A percentile compares a stretch with the other conserved stretches of the same genome.
phyloP scores from a whole-genome alignment of 805 yeast genomes.

The Ogataea pini region DNA sequence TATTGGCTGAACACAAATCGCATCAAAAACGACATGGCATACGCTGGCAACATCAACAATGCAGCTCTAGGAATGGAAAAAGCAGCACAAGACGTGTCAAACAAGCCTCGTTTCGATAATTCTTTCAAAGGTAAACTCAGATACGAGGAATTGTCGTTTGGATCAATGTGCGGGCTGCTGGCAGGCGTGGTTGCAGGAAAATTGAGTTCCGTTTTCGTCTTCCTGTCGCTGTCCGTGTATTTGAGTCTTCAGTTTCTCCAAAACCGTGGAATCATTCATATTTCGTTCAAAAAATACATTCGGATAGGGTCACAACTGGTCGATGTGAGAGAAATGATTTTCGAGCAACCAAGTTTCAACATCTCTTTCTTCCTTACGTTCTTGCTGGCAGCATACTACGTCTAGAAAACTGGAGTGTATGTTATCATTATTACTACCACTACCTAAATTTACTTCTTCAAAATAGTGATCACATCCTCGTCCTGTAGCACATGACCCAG shows the following conservation, averaged over 20 bases:
- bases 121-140: conserved; percentile 50
- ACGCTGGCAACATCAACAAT: conserved; percentile 15
- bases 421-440: not conserved
- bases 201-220: conserved; percentile 53
- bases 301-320: conserved; percentile 40
- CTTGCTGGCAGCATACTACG: conserved; percentile 59
- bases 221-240: conserved; percentile 47
- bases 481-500: conserved; percentile 80
- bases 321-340: conserved; percentile 51
- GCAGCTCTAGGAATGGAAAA: conserved; percentile 13
- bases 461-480: conserved; percentile 95
- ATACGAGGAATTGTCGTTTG: conserved; percentile 63
- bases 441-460: conserved; percentile 54
- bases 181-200: conserved; percentile 64
- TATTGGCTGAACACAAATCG: conserved; percentile 22
- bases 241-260: conserved; percentile 54
- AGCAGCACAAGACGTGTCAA: conserved; percentile 13
- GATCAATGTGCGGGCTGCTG: conserved; percentile 61
- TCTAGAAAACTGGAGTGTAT: conserved; percentile 8
- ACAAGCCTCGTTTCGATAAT: conserved; percentile 33
- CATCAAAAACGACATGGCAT: conserved; percentile 24
- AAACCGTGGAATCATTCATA: conserved; percentile 50
- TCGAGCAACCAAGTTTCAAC: conserved; percentile 64
- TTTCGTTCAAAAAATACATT: conserved; percentile 42
- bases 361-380: conserved; percentile 54